Percentiles rank a stretch among this genome's conserved stretches.
phyloP scores from a whole-genome alignment of 148 eudicot genomes.

The Rhododendron williamsianum region DNA sequence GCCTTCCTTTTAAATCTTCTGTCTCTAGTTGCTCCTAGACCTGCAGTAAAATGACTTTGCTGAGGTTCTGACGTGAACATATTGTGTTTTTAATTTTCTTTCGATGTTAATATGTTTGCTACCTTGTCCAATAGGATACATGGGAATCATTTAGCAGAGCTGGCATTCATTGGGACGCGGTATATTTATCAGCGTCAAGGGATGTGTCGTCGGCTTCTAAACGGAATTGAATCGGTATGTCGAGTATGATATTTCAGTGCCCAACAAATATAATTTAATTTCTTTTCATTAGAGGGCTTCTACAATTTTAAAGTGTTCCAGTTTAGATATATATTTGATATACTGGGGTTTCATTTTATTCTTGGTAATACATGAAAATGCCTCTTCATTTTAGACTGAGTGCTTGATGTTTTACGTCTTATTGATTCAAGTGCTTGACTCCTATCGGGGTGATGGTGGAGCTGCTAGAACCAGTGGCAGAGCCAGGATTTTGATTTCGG shows the following conservation, averaged over 20 bases:
- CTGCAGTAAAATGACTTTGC: neutral
- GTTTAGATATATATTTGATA: neutral
- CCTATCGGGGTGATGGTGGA: too few relatives aligned
- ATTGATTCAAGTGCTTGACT: too few relatives aligned
- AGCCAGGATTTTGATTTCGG: too few relatives aligned
- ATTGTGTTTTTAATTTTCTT: neutral
- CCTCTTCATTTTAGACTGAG: neutral
- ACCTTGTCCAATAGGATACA: conserved; percentile 48
- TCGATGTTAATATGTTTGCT: neutral
- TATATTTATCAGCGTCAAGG: conserved; percentile 75
- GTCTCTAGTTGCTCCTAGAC: neutral
- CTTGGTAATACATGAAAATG: neutral
- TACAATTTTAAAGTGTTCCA: neutral
- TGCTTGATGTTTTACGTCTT: neutral
- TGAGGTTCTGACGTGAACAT: neutral
- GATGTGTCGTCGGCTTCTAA: conserved; percentile 79
- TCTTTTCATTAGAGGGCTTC: neutral
- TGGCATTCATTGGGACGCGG: conserved; percentile 95
- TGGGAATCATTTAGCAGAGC: conserved; percentile 80
- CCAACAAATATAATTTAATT: neutral
- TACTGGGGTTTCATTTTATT: neutral
- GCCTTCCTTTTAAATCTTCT: neutral
- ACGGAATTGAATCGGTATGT: conserved; percentile 68
- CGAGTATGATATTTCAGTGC: neutral
- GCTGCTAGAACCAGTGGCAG: too few relatives aligned